phyloP scores from a whole-genome alignment of 139 green algal genomes.

The Yamagishiella unicocca region DNA sequence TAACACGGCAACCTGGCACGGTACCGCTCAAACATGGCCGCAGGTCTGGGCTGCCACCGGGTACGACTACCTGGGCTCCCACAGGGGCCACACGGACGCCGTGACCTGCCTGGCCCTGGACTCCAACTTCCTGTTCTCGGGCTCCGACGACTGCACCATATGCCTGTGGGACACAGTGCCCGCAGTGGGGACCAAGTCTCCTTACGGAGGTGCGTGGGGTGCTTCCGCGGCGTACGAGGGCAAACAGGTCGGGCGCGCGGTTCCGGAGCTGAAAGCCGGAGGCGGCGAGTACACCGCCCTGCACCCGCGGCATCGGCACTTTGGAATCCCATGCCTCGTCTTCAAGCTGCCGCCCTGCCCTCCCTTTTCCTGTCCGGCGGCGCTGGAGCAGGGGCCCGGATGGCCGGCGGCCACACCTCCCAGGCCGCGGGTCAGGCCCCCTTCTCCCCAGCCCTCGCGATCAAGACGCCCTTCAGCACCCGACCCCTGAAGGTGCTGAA shows the following conservation, averaged over 20 bases:
- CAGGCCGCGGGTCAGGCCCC: background rate
- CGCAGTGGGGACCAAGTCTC: background rate
- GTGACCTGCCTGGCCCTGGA: constrained; percentile 77
- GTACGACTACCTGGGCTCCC: constrained; percentile 64
- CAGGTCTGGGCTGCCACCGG: constrained; percentile 62
- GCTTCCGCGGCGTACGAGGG: too few relatives aligned
- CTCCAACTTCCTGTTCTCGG: constrained; percentile 79
- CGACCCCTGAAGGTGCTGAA: constrained; percentile 59
- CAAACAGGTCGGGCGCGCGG: too few relatives aligned
- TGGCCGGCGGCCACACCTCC: background rate
- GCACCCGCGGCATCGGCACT: too few relatives aligned
- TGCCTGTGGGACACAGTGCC: constrained; percentile 74
- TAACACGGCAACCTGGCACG: too few relatives aligned
- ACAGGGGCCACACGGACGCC: constrained; percentile 70
- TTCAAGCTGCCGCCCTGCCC: too few relatives aligned
- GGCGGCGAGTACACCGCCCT: too few relatives aligned
- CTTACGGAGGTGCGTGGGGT: background rate
- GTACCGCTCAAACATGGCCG: too few relatives aligned
- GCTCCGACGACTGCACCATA: constrained; percentile 45
- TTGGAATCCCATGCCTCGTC: too few relatives aligned
- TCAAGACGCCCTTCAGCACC: constrained; percentile 45
- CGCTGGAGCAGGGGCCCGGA: background rate
- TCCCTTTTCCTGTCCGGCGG: too few relatives aligned
- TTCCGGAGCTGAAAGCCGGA: too few relatives aligned
- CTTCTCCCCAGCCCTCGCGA: background rate